Base-by-base conservation (phyloP, 176 grass and related monocot genomes). In the Hyparrhenia diplandra region DNA sequence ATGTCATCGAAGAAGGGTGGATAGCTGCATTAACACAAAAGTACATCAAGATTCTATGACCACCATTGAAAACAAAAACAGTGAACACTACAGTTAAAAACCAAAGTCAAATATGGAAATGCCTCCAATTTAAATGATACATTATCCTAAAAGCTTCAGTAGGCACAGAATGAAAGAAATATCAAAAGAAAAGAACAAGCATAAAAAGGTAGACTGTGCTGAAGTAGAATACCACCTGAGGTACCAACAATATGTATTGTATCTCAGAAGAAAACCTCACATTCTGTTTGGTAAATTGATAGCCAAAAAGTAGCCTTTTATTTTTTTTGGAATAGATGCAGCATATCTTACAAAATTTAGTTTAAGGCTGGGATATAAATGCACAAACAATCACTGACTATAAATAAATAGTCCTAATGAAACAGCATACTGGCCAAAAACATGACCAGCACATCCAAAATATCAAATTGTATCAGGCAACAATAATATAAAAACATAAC, bases 1-100 rank as follows among this genome's bases (percentile, higher is more conserved):
- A 99, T 99, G 84, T 99, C 96, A 86, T 99, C 96, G 47, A 99
- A 98, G 80, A 98, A 95, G 13, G 89, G 85, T 20, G 95, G 95
- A 82, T 93, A 94, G 49, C 95, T 98, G 92, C 88, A 91, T 69
- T 64, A 43, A 89, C 36, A 71, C 21, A 70, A 85, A n/a, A 80
- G 69, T 58, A 51, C 80, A 80, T 79, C 69, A 87, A 86, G 13
- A 59, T 79, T 67, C 18, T 71, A 29, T 69, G 47, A 62, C 28
- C 37, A 73, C 27, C 39, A 88, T 20, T 18, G 3, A 88, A 76
- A 73, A 28, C 46, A 85, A 89, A 88, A 87, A 25, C 24, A 13
- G 70, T 16, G 78, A 37, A 64, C 18, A 73, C 21, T 28, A 69
- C 47, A n/a, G 8, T 76, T 89, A 51, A 69, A 84, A 75, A 36